Evolutionary conservation across 352 stramenopile genomes (phyloP), one percentile per base, ranked within the genome.

Genomic region (Globisporangium cylindrosporum): DNA sequence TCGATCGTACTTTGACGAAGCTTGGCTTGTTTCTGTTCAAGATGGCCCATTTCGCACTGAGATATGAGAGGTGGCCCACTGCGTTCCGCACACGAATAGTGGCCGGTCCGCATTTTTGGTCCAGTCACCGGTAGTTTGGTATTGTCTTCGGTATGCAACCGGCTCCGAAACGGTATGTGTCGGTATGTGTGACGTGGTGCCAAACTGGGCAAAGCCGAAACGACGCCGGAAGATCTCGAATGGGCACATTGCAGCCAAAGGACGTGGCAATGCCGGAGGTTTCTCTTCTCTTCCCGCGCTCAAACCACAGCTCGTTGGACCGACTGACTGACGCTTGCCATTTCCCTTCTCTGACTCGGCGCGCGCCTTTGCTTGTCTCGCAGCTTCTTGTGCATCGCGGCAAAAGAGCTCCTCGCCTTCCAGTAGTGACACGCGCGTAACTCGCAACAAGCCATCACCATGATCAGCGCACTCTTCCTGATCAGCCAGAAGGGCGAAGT

Each of bases 401-500:
- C 18, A 51, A 51, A 51, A 51, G 43, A 38, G 24, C 55, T 60
- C 25, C 18, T 38, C 7, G 54, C 18, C 18, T 38, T 34, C 43
- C 53, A 22, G 12, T 32, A 51, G 43, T 51, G 18, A 24, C 7
- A 24, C 43, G 43, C 20, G 8, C 43, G 38, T 48, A 20, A 20
- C 22, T 29, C 25, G 27, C 7, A 61, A 27, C 18, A 27, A 61
- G 55, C 34, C 64, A 64, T 6, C 34, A 66, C 6, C 4, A 92
- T 92, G 83, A 93, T 93, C 75, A 93, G 85, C 66, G 85, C 81
- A 22, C 66, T 93, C 62, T 92, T 93, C 74, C 73, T 93, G 49
- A 90, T 92, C 78, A 89, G 79, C 70, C 85, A 91, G 58, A 93
- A 93, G 76, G 85, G 85, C 60, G 85, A 93, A 51, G 82, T 93